Conservation (phyloP, 1,284 basidiomycete species). For the Sparassis latifolia region DNA sequence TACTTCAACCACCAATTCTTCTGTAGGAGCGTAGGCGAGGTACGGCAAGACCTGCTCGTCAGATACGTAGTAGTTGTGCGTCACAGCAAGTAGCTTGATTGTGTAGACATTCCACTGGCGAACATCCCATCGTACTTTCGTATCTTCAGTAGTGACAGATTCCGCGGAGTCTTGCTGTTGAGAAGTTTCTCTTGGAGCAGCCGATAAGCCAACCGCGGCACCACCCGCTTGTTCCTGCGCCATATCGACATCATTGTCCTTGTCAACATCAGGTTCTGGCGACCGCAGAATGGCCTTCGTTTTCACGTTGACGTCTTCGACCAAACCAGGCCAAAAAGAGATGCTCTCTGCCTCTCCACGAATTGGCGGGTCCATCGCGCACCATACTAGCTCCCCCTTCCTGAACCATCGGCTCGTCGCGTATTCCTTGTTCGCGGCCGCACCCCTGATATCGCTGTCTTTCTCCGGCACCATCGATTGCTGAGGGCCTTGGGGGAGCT, state of each 20-base stretch:
- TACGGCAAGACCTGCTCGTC: constrained; percentile 64
- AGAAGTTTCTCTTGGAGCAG: background rate
- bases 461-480: constrained; percentile 50
- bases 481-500: constrained; percentile 35
- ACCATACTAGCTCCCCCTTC: constrained; percentile 72
- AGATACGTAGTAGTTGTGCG: constrained; percentile 36
- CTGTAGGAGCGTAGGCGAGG: constrained; percentile 51
- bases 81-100: constrained; percentile 55
- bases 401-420: constrained; percentile 52
- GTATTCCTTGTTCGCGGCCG: constrained; percentile 33
- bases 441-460: constrained; percentile 50
- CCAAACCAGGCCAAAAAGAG: constrained; percentile 65
- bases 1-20: constrained; percentile 42
- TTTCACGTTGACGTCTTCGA: constrained; percentile 53
- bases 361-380: constrained; percentile 49
- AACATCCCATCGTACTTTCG: constrained; percentile 44
- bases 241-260: constrained; percentile 8
- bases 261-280: constrained; percentile 5
- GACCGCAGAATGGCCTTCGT: constrained; percentile 19
- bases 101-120: constrained; percentile 53
- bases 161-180: background rate
- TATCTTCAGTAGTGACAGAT: constrained; percentile 1
- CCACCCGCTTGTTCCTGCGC: constrained; percentile 7
- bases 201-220: background rate
- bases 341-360: constrained; percentile 37